These are phyloP conservation scores for Atkinsonella hypoxylon DNA, from an alignment of 2,329 filamentous ascomycete species.

Conservation along the genomic window DNA sequence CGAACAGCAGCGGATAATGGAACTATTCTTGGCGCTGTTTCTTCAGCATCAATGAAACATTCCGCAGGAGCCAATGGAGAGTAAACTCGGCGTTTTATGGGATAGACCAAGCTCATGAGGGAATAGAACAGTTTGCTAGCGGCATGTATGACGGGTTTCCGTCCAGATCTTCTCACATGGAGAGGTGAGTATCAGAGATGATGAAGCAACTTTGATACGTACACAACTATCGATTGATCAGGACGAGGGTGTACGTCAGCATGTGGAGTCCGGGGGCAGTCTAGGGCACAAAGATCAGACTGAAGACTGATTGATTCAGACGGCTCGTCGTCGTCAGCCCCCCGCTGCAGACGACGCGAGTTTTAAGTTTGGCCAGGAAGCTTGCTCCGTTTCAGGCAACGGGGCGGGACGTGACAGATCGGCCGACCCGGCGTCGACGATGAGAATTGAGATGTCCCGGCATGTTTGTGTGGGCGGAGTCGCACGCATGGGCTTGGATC, in stretches of 20 bases:
- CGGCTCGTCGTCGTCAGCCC: neutral
- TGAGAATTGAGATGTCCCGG: neutral
- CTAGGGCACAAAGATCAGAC: neutral
- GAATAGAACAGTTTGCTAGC: neutral
- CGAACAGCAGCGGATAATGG: conserved; percentile 28
- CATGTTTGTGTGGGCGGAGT: no score
- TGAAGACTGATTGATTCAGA: neutral
- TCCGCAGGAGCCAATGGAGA: conserved; percentile 31
- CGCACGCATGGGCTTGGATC: no score
- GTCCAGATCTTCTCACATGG: no score
- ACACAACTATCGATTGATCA: neutral
- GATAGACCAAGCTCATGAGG: neutral
- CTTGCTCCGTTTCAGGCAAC: neutral
- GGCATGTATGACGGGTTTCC: no score
- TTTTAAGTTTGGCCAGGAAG: neutral
- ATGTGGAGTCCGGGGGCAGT: neutral
- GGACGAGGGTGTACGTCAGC: neutral
- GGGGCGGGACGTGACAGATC: neutral
- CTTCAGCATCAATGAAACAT: conserved; percentile 25
- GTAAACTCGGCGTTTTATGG: neutral
- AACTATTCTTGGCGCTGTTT: conserved; percentile 24
- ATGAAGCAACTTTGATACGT: neutral
- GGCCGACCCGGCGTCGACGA: neutral
- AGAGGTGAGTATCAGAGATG: neutral
- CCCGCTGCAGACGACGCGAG: neutral